Conservation (phyloP, 2,329 filamentous ascomycete species). For the Tolypocladium ophioglossoides region DNA sequence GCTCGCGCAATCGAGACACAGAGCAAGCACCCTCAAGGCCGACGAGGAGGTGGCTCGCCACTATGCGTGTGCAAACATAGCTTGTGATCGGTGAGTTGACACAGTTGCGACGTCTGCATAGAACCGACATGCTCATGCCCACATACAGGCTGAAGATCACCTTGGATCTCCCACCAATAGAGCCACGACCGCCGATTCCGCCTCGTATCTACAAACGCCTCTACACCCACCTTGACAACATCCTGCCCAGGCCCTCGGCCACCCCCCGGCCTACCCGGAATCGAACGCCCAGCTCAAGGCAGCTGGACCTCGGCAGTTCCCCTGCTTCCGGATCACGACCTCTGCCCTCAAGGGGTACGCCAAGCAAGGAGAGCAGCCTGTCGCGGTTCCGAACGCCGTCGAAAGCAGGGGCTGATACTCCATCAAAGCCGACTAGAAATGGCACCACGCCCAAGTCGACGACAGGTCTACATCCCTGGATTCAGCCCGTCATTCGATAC, state of each 20-base stretch:
- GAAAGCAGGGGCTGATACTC: conserved; percentile 20
- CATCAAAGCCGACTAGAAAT: conserved; percentile 31
- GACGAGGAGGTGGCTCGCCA: conserved; percentile 81
- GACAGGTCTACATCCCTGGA: conserved; percentile 49
- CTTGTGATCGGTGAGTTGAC: conserved; percentile 62
- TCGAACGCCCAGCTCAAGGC: conserved; percentile 23
- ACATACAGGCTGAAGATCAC: conserved; percentile 57
- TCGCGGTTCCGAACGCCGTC: conserved; percentile 29
- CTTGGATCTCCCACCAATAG: conserved; percentile 67
- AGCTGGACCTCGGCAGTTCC: conserved; percentile 14
- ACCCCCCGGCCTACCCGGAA: conserved; percentile 18
- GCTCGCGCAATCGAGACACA: conserved; percentile 69
- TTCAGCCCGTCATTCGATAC: conserved; percentile 56
- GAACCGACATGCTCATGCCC: background rate
- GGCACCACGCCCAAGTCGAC: conserved; percentile 15
- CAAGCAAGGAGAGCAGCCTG: conserved; percentile 34
- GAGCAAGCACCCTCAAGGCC: conserved; percentile 65
- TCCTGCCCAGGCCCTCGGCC: conserved; percentile 39
- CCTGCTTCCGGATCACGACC: conserved; percentile 17
- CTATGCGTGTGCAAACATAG: conserved; percentile 80
- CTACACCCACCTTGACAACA: conserved; percentile 67
- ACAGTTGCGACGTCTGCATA: background rate
- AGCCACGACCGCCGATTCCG: conserved; percentile 65
- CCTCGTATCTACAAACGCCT: conserved; percentile 77
- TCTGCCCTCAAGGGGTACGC: conserved; percentile 30